These are phyloP conservation scores for Aureobasidium sp. DNA, from an alignment of 2,329 filamentous ascomycete genomes.

Conservation along the genomic window DNA sequence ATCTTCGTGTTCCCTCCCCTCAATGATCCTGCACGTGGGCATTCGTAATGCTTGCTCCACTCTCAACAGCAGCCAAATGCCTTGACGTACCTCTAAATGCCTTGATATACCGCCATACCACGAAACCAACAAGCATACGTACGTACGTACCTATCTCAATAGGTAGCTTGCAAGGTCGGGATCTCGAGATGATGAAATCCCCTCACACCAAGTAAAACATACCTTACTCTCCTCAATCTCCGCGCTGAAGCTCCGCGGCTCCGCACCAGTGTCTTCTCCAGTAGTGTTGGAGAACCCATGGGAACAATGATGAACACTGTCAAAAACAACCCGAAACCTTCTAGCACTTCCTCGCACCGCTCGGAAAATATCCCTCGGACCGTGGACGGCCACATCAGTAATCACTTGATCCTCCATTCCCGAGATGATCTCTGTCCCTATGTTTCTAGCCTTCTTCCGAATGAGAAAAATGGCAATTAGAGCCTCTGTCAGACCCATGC, in stretches of 20 bases:
- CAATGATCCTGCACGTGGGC: background rate
- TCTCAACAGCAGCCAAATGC: background rate
- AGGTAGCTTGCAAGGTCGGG: too few species aligned
- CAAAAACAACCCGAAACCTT: background rate
- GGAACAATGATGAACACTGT: background rate
- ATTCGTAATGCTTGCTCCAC: too few species aligned
- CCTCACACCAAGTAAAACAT: too few species aligned
- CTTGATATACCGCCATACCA: background rate
- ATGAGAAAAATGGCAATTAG: background rate
- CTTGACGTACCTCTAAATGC: background rate
- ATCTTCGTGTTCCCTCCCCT: background rate
- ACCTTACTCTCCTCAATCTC: too few species aligned
- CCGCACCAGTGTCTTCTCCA: background rate
- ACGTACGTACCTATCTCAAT: too few species aligned
- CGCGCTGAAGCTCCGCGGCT: background rate
- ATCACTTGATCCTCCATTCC: background rate
- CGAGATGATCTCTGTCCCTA: background rate
- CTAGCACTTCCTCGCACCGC: too few species aligned
- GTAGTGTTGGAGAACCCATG: too few species aligned
- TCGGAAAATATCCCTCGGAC: background rate
- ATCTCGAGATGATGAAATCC: too few species aligned
- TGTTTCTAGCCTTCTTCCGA: background rate
- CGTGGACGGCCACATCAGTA: background rate
- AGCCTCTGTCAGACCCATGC: background rate
- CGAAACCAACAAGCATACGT: too few species aligned